Percentiles rank a stretch among this genome's conserved stretches.
phyloP scores from a whole-genome alignment of 805 yeast species.

The Dipodascus albidus region DNA sequence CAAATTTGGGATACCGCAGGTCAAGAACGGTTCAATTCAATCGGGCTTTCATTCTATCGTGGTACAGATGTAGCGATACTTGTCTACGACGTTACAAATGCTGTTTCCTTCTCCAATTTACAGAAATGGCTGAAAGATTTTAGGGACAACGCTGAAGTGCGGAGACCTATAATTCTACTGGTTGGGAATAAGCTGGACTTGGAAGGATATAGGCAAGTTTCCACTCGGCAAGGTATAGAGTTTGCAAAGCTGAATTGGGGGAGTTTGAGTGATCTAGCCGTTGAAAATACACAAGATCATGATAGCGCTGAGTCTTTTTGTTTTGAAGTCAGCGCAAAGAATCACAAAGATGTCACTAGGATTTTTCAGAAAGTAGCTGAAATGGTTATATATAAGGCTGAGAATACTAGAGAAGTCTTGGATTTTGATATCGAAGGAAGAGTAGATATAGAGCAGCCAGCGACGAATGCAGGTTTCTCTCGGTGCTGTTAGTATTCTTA shows the following conservation, averaged over 20 bases:
- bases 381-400: slow-evolving; percentile 4
- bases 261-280: background rate
- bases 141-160: slow-evolving; percentile 36
- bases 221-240: background rate
- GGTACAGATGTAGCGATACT: slow-evolving; percentile 47
- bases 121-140: slow-evolving; percentile 36
- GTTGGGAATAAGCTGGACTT: slow-evolving; percentile 43
- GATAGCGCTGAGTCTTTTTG: slow-evolving; percentile 1
- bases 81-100: slow-evolving; percentile 43
- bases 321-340: slow-evolving; percentile 11
- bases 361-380: slow-evolving; percentile 31
- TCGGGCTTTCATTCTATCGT: slow-evolving; percentile 40
- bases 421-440: slow-evolving; percentile 22
- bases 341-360: slow-evolving; percentile 19
- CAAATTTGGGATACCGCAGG: slow-evolving; percentile 86
- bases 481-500: slow-evolving; percentile 4
- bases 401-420: slow-evolving; percentile 24
- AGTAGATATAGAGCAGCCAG: background rate
- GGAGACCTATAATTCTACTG: slow-evolving; percentile 36
- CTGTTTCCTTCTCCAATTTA: slow-evolving; percentile 20
- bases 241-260: slow-evolving; percentile 2
- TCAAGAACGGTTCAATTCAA: slow-evolving; percentile 81
- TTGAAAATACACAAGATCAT: background rate
- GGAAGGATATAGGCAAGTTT: slow-evolving; percentile 1
- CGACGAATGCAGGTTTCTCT: background rate